Base-by-base conservation (phyloP, 2,329 filamentous ascomycete species). In the Paracamarosporium sp. region DNA sequence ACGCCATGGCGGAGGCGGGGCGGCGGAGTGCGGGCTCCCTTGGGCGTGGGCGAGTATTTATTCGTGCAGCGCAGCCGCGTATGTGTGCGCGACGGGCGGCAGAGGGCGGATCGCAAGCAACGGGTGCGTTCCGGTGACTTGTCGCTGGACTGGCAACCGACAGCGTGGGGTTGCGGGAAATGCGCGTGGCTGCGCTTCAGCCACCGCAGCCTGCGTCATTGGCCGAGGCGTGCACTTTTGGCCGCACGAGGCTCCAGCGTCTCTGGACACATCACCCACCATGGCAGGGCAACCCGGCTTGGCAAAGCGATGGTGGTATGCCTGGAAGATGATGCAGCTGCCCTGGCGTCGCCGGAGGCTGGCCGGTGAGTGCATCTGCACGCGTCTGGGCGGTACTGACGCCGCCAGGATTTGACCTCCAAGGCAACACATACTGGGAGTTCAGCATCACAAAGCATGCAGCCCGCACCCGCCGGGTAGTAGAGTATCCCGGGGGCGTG, bases 361-460 rank as follows among this genome's bases (percentile, higher is more conserved):
- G 35, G 82, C 84, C 47, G 85, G 85, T 86, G 71, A 48, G 75
- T 20, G 33, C 36, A 15, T 20, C n/a, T 7, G 22, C 43, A 35
- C 4, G 11, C 5, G 13, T 12, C 12, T 13, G 33, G 35, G 2
- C 36, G 31, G 8, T 15, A 44, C 55, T 60, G 52, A 70, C 59
- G 41, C 17, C 57, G 36, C 31, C 66, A 87, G 86, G 86, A 69
- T 79, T 81, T 63, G 86, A 89, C 73, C 80, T 89, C 46, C 72
- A 81, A 20, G 86, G 86, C 59, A 89, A 89, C 74, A 88, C 86
- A 9, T 89, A 83, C 73, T 89, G 86, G 86, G 86, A 88, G 68
- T 88, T 89, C 74, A 85, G 84, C 68, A 85, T 88, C 68, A 76
- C 79, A 17, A 60, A 86, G 54, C 85, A 86, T 62, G 72, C 82